A percentile compares a stretch with the other conserved stretches of the same genome.
Evolutionary conservation across 2,329 filamentous ascomycete genomes (phyloP).

Genomic region (Lithohypha guttulata): DNA sequence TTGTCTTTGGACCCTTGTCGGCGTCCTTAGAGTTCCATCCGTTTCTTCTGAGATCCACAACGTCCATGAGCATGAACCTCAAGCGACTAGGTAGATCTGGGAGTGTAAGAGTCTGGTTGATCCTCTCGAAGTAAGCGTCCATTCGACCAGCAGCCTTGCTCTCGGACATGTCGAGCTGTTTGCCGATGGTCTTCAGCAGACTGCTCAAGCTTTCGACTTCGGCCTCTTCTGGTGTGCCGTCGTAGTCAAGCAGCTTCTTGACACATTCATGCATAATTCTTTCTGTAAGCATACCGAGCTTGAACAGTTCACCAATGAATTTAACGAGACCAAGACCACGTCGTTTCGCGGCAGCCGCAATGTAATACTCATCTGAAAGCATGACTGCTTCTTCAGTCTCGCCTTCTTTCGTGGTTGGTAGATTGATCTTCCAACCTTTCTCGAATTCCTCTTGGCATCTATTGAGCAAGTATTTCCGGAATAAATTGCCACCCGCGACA

Average conservation of each 20-base stretch:
- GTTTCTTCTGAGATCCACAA: constrained; percentile 67
- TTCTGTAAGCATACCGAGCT: constrained; percentile 95
- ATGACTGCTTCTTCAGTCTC: constrained; percentile 62
- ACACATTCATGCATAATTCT: constrained; percentile 99
- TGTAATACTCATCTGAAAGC: constrained; percentile 93
- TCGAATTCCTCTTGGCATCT: constrained; percentile 98
- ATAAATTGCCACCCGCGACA: constrained; percentile 83
- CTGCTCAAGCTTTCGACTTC: constrained; percentile 94
- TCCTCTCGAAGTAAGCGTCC: constrained; percentile 86
- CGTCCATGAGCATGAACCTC: constrained; percentile 93
- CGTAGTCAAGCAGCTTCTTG: constrained; percentile 90
- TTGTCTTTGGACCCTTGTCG: constrained; percentile 94
- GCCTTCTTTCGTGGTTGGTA: constrained; percentile 67
- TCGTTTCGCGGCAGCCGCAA: constrained; percentile 86
- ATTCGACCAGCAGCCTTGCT: constrained; percentile 80
- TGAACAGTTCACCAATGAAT: constrained; percentile 98
- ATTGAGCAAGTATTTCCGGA: constrained; percentile 98
- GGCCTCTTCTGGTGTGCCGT: constrained; percentile 84
- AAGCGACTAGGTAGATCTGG: constrained; percentile 73
- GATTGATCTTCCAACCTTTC: constrained; percentile 86
- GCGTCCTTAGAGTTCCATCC: constrained; percentile 79
- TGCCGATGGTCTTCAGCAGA: constrained; percentile 82
- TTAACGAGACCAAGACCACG: constrained; percentile 95
- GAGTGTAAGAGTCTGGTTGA: constrained; percentile 68
- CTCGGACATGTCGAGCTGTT: constrained; percentile 60